Conservation (phyloP, 441 rosid genomes). For the Gossypium lobatum region DNA sequence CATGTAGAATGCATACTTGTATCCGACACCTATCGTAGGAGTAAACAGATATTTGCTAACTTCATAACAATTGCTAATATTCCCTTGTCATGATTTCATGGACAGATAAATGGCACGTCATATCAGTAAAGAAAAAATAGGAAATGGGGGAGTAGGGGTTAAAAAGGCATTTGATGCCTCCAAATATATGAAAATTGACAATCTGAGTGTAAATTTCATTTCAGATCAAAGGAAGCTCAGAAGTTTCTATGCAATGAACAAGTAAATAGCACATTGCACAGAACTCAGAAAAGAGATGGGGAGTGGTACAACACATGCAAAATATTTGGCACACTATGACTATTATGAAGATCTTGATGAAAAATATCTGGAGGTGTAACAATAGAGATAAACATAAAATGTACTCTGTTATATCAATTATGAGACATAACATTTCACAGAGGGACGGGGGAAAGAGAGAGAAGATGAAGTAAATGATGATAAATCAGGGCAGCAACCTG, state of each 20-base stretch:
- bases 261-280: not conserved
- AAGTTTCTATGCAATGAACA: not conserved
- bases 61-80: not conserved
- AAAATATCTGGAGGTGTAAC: not conserved
- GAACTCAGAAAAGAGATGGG: not conserved
- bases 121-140: not conserved
- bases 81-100: not conserved
- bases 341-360: not conserved
- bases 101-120: not conserved
- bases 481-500: not conserved
- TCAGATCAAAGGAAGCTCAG: not conserved
- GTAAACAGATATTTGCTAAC: not conserved
- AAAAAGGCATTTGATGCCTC: not conserved
- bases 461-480: slow-evolving; percentile 4
- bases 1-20: too few relatives aligned
- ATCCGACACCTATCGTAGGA: too few relatives aligned
- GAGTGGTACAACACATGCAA: not conserved
- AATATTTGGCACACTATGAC: not conserved
- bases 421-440: not conserved
- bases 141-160: not conserved
- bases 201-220: not conserved
- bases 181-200: slow-evolving; percentile 2
- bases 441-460: not conserved
- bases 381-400: not conserved
- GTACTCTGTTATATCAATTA: not conserved